Base-by-base conservation (phyloP, 495 filamentous ascomycete species). In the Penicillium canariense region DNA sequence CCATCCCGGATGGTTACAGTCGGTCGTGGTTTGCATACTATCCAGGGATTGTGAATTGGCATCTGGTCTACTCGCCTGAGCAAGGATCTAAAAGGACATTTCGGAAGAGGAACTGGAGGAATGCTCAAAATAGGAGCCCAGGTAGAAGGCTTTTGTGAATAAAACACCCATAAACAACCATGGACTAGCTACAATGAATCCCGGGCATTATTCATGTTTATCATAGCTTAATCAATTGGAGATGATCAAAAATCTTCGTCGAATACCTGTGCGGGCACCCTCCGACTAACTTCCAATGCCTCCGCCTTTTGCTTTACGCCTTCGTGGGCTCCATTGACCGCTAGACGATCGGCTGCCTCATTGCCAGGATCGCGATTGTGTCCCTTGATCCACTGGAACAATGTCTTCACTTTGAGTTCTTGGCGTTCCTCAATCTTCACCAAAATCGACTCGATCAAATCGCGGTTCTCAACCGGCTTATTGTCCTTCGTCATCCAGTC, bases 301-400 rank as follows among this genome's bases (percentile, higher is more conserved):
- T 66, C 61, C 26, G 56, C 58, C 54, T 73, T 68, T 30, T 69
- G 67, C 18, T 58, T 55, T 1, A 68, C 68, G 11, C 73, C 76
- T 34, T 60, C 67, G 30, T 71, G 73, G 17, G 80, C 80, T 23
- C 77, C 80, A 51, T 75, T 70, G 20, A 91, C 87, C 5, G 94
- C 94, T 52, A 98, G 74, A 35, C 65, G 68, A 72, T 98, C 94
- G 10, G 94, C 91, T 5, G 84, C 86, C 45, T 83, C 77, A 59
- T 96, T 96, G 6, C 91, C 91, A 5, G 66, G 65, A 50, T 88
- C 75, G 11, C 74, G 72, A 15, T 69, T 76, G 64, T 96, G 91
- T 0, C 90, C 93, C 68, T 93, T 96, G 23, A 97, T 80, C 92
- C 91, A 96, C 62, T 84, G 79, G 55, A 96, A 95, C 34, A 79